Evolutionary conservation across 2,329 filamentous ascomycete species (phyloP), one percentile per base, ranked within the genome.

Genomic region (Ascochyta fabae): DNA sequence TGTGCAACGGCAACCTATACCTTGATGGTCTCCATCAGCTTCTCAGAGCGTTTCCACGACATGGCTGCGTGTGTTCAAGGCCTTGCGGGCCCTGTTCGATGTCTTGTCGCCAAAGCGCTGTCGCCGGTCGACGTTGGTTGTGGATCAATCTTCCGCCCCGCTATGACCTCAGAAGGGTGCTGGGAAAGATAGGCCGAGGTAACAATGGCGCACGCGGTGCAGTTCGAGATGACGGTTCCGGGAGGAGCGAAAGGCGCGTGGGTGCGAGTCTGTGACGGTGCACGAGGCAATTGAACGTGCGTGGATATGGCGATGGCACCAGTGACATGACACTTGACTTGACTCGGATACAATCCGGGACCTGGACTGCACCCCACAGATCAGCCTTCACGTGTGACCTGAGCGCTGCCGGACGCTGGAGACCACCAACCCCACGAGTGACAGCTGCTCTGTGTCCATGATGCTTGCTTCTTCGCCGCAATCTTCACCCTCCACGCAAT

Each of bases 11-110:
- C 19, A 47, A 43, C 49, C 52, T 68, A 33, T 64, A 73, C 71
- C 78, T 89, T 88, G 88, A 97, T 97, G 82, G 90, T 96, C 70
- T 95, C 90, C 91, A 96, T 95, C 87, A 98, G 80, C 80, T 86
- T 85, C 78, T 93, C 90, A 61, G 90, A 90, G 76, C 88, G 89
- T 82, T 89, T 96, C 94, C 94, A 98, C 83, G 90, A 90, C 93
- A 97, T 97, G 77, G 71, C 82, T 80, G 42, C 62, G 64, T 69
- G 58, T 71, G 66, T 53, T 58, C 61, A 70, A 74, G 72, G 74
- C 74, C 73, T 59, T 46, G 46, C 47, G 61, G 71, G 73, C 70
- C 72, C 69, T 46, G 59, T 59, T 61, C 56, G 56, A 50, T 60
- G 68, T 65, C 58, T 62, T 43, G 58, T 64, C 66, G 69, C 72